Percentiles rank a stretch among this genome's conserved stretches.
Conservation (phyloP, 139 green algal genomes). For the Trebouxia sp. region DNA sequence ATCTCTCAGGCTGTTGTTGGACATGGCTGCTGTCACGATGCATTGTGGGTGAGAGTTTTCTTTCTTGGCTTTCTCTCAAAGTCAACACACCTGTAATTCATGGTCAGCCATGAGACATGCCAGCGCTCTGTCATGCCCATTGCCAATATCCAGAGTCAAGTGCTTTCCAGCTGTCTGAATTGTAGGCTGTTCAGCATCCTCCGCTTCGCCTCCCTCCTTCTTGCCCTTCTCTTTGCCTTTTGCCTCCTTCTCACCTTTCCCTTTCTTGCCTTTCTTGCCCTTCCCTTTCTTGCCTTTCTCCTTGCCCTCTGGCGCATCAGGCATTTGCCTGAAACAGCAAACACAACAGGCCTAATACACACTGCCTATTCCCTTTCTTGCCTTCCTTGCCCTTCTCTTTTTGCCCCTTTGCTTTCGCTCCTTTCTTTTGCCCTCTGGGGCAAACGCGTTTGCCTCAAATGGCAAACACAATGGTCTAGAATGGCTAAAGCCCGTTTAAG, state of each 20-base stretch:
- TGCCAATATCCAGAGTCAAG: not conserved
- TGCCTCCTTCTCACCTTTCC: not conserved
- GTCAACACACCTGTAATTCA: slow-evolving; percentile 21
- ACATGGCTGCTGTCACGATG: not conserved
- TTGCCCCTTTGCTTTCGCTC: not conserved
- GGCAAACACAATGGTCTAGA: not conserved
- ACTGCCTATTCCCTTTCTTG: not conserved
- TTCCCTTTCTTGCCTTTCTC: slow-evolving; percentile 10
- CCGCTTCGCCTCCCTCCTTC: not conserved
- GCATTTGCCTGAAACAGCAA: slow-evolving; percentile 8
- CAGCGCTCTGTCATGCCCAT: not conserved
- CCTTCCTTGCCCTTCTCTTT: slow-evolving; percentile 21
- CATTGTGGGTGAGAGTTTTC: not conserved
- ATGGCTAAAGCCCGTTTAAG: not conserved
- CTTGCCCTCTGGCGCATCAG: not conserved
- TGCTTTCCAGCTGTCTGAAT: not conserved
- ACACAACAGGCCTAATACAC: not conserved
- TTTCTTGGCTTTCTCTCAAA: not conserved
- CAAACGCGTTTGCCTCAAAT: not conserved
- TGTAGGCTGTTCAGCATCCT: not conserved
- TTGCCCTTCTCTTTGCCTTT: slow-evolving; percentile 15
- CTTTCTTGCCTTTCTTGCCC: slow-evolving; percentile 15
- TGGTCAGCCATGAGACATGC: not conserved
- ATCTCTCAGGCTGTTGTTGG: not conserved
- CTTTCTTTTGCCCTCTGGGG: not conserved